A percentile compares a stretch with the other conserved stretches of the same genome.
Evolutionary conservation across 2,329 filamentous ascomycete genomes (phyloP).

Genomic region (Hypoxylon sp.): DNA sequence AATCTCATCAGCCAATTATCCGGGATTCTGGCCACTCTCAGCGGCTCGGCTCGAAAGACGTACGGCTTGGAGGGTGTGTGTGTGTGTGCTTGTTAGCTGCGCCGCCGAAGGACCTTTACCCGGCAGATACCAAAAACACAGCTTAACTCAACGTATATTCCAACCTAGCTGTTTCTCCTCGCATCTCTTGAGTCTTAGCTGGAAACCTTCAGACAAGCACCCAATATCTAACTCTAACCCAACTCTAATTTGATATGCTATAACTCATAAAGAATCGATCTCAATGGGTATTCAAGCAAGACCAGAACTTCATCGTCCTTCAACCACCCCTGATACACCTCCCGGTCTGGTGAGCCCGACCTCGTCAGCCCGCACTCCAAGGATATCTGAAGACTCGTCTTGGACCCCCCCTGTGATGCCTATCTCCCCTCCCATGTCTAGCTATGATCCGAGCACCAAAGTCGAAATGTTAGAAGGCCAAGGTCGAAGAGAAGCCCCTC

Average conservation of each 20-base stretch:
- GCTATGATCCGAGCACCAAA: slow-evolving; percentile 63
- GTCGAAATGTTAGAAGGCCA: slow-evolving; percentile 58
- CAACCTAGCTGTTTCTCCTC: slow-evolving; percentile 20
- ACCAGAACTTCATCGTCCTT: slow-evolving; percentile 63
- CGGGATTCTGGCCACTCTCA: slow-evolving; percentile 38
- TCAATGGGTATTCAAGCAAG: slow-evolving; percentile 68
- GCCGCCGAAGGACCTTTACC: slow-evolving; percentile 43
- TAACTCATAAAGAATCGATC: slow-evolving; percentile 44
- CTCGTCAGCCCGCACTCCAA: slow-evolving; percentile 61
- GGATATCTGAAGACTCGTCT: slow-evolving; percentile 59
- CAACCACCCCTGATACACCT: slow-evolving; percentile 63
- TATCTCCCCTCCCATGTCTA: slow-evolving; percentile 68
- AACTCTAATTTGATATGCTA: slow-evolving; percentile 37
- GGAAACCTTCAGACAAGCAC: slow-evolving; percentile 15
- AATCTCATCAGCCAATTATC: slow-evolving; percentile 43
- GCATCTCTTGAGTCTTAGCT: slow-evolving; percentile 23
- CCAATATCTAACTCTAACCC: slow-evolving; percentile 10
- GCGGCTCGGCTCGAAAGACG: slow-evolving; percentile 40
- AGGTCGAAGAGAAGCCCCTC: slow-evolving; percentile 51
- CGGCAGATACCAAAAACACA: slow-evolving; percentile 40
- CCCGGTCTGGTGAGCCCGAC: slow-evolving; percentile 66
- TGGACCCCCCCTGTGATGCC: slow-evolving; percentile 58
- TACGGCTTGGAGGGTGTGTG: slow-evolving; percentile 41
- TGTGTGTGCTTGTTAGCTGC: slow-evolving; percentile 43
- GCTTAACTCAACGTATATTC: slow-evolving; percentile 35